Evolutionary conservation across 805 yeast genomes (phyloP).

Genomic region (Candida coquimbonensis): DNA sequence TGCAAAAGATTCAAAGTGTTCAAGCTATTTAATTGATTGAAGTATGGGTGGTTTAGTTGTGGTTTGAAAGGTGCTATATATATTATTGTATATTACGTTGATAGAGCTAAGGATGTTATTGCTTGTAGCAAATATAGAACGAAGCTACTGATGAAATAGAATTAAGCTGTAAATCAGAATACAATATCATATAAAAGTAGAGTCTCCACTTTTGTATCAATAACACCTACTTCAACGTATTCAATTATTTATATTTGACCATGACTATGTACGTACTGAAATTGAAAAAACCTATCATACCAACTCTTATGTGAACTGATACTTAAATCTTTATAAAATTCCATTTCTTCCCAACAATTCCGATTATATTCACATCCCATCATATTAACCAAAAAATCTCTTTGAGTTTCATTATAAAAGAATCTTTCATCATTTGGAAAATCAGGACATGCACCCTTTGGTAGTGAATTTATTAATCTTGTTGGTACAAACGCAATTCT

Average conservation of each 20-base stretch:
- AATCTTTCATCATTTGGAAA: constrained; percentile 25
- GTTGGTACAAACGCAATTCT: constrained; percentile 34
- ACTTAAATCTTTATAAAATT: constrained; percentile 27
- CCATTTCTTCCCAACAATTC: constrained; percentile 36
- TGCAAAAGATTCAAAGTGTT: constrained; percentile 11
- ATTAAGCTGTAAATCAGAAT: too few species aligned
- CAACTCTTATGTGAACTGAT: constrained; percentile 27
- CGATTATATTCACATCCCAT: constrained; percentile 32
- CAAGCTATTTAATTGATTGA: constrained; percentile 3
- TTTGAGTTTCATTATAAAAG: constrained; percentile 29
- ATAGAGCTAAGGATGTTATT: too few species aligned
- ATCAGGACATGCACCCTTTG: constrained; percentile 31
- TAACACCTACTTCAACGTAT: too few species aligned
- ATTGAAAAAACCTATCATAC: constrained; percentile 11
- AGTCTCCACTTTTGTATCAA: too few species aligned
- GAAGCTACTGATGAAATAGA: too few species aligned
- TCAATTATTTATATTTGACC: background rate
- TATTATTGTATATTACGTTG: too few species aligned
- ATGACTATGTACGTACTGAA: background rate
- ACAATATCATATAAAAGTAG: too few species aligned
- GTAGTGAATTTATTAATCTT: constrained; percentile 30
- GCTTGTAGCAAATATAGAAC: too few species aligned
- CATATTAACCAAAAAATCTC: constrained; percentile 34
- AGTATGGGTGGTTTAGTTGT: too few species aligned
- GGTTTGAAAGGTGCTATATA: too few species aligned